Percentiles rank a stretch among this genome's conserved stretches.
Conservation (phyloP, 2,329 filamentous ascomycete species). For the Diaporthe capsici region DNA sequence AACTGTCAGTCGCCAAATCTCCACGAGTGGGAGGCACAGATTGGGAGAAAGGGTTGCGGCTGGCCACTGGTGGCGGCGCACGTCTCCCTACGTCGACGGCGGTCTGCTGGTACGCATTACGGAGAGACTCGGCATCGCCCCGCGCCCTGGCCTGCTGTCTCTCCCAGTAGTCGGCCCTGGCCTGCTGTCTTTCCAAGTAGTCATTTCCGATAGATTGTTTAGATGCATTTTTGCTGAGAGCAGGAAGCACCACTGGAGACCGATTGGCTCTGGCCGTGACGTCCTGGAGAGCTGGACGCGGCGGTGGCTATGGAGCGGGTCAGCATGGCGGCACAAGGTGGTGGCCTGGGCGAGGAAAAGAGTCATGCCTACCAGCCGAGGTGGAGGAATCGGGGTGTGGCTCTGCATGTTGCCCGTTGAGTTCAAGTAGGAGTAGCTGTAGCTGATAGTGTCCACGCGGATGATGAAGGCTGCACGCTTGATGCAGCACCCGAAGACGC, state of each 20-base stretch:
- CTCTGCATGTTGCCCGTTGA: conserved; percentile 7
- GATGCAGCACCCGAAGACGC: neutral
- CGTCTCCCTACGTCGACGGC: neutral
- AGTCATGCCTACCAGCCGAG: conserved; percentile 9
- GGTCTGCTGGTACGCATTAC: no score
- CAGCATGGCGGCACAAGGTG: neutral
- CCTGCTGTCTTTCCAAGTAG: neutral
- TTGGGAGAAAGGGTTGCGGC: neutral
- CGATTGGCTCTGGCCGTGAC: conserved; percentile 50
- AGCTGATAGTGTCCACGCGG: neutral
- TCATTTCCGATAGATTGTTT: neutral
- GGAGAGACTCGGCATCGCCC: neutral
- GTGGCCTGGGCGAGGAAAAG: neutral
- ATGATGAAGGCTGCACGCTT: neutral
- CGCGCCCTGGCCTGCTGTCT: neutral
- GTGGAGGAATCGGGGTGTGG: conserved; percentile 10
- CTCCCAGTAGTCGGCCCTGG: neutral
- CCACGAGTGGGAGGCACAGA: neutral
- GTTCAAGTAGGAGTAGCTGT: neutral
- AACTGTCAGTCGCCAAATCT: no score
- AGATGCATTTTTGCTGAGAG: conserved; percentile 2
- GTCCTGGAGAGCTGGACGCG: conserved; percentile 45
- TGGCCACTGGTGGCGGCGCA: neutral
- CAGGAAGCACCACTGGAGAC: conserved; percentile 42
- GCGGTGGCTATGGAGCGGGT: conserved; percentile 15